Conservation (phyloP, 148 eudicot species). For the Oxyria digyna region DNA sequence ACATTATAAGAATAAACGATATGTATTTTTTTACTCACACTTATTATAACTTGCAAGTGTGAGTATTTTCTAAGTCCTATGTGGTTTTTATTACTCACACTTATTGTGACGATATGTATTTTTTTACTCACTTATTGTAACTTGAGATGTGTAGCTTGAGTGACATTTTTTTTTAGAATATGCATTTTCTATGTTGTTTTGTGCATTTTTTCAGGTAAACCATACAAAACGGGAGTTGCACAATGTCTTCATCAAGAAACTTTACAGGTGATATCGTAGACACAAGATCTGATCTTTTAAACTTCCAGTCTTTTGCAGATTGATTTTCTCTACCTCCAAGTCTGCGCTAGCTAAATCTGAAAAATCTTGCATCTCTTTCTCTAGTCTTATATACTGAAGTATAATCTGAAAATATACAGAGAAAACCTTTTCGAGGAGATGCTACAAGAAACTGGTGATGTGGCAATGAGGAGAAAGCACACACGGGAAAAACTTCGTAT, state of each 20-base stretch:
- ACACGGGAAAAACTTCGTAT: constrained; percentile 64
- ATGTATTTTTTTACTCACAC: too few species aligned
- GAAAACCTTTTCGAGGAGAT: constrained; percentile 88
- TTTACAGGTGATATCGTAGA: constrained; percentile 58
- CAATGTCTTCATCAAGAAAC: constrained; percentile 83
- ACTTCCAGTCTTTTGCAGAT: too few species aligned
- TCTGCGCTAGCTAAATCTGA: not conserved
- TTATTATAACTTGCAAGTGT: too few species aligned
- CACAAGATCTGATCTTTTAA: not conserved
- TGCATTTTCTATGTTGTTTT: not conserved
- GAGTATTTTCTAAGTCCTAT: too few species aligned
- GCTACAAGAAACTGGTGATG: constrained; percentile 91
- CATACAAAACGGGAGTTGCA: constrained; percentile 43
- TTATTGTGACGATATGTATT: not conserved
- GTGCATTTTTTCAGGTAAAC: constrained; percentile 20
- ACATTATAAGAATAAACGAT: too few species aligned
- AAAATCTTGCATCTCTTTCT: not conserved
- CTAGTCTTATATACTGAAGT: not conserved
- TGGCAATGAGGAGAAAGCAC: constrained; percentile 72
- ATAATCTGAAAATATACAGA: constrained; percentile 22
- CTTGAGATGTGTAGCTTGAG: not conserved
- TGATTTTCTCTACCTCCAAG: not conserved
- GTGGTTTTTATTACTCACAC: too few species aligned
- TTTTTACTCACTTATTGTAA: not conserved
- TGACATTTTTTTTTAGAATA: not conserved